These are phyloP conservation scores for Anethum foeniculum DNA, from an alignment of 140 eudicot species.

Conservation along the genomic window DNA sequence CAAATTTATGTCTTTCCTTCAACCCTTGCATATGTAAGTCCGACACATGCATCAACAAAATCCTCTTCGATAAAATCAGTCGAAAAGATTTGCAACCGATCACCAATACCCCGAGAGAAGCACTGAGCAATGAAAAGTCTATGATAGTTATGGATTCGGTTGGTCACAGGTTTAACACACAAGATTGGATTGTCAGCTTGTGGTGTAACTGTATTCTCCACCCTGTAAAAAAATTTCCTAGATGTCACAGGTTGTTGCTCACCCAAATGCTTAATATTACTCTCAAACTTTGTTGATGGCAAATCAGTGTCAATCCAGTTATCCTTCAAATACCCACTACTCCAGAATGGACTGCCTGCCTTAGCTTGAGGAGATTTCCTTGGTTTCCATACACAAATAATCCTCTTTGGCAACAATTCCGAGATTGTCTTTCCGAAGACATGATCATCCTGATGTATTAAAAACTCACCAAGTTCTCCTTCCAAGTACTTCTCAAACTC, in stretches of 20 bases:
- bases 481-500: slow-evolving; percentile 74
- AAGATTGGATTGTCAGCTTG: slow-evolving; percentile 82
- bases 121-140: slow-evolving; percentile 70
- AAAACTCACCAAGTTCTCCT: slow-evolving; percentile 60
- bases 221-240: slow-evolving; percentile 72
- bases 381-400: slow-evolving; percentile 91
- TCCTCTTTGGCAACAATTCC: slow-evolving; percentile 66
- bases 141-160: slow-evolving; percentile 59
- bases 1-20: slow-evolving; percentile 48
- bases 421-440: slow-evolving; percentile 63
- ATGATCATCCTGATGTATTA: slow-evolving; percentile 76
- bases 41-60: slow-evolving; percentile 87
- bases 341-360: slow-evolving; percentile 71
- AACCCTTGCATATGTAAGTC: slow-evolving; percentile 64
- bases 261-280: slow-evolving; percentile 58
- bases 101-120: slow-evolving; percentile 40
- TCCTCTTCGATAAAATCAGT: slow-evolving; percentile 79
- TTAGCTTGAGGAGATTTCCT: slow-evolving; percentile 60
- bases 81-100: slow-evolving; percentile 61
- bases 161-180: slow-evolving; percentile 83
- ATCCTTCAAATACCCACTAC: slow-evolving; percentile 68
- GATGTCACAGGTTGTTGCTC: slow-evolving; percentile 49
- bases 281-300: slow-evolving; percentile 82
- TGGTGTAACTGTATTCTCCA: slow-evolving; percentile 88
- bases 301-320: slow-evolving; percentile 92